Evolutionary conservation across 164 flowering plant species (phyloP).

Genomic region (Vitis rotundifolia): DNA sequence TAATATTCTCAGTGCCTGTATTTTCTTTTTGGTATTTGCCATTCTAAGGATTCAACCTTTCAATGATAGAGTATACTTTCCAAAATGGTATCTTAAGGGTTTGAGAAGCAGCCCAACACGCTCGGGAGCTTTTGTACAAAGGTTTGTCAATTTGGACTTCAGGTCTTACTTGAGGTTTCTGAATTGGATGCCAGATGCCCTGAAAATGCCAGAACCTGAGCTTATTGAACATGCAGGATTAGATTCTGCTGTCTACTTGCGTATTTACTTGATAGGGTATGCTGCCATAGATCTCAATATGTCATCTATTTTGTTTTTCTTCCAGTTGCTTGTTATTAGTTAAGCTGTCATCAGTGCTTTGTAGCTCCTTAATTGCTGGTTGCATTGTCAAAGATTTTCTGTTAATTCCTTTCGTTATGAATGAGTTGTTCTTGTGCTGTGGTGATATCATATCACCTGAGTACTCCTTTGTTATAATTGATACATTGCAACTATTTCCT

Average conservation of each 20-base stretch:
- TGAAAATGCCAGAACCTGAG: slow-evolving; percentile 73
- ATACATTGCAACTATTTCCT: no score
- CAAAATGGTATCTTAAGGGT: slow-evolving; percentile 75
- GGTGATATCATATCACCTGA: no score
- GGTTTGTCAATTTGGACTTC: slow-evolving; percentile 62
- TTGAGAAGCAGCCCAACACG: slow-evolving; percentile 49
- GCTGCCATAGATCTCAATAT: not conserved
- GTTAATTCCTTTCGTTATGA: not conserved
- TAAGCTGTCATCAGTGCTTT: not conserved
- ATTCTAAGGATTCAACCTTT: slow-evolving; percentile 68
- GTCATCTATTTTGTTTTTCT: not conserved
- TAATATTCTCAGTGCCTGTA: slow-evolving; percentile 51
- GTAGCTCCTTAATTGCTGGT: not conserved
- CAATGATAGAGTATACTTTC: slow-evolving; percentile 69
- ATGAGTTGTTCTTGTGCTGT: no score
- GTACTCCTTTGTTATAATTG: no score
- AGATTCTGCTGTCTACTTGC: slow-evolving; percentile 75
- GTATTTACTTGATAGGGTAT: slow-evolving; percentile 74
- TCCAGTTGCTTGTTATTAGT: not conserved
- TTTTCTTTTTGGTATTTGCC: slow-evolving; percentile 61
- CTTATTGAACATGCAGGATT: slow-evolving; percentile 79
- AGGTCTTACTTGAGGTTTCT: slow-evolving; percentile 54
- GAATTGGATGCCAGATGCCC: slow-evolving; percentile 75
- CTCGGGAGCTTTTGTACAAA: slow-evolving; percentile 45
- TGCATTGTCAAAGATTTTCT: not conserved